Evolutionary conservation across 345 rosid genomes (phyloP), one percentile per base, ranked within the genome.

Genomic region (Fremontodendron californicum): DNA sequence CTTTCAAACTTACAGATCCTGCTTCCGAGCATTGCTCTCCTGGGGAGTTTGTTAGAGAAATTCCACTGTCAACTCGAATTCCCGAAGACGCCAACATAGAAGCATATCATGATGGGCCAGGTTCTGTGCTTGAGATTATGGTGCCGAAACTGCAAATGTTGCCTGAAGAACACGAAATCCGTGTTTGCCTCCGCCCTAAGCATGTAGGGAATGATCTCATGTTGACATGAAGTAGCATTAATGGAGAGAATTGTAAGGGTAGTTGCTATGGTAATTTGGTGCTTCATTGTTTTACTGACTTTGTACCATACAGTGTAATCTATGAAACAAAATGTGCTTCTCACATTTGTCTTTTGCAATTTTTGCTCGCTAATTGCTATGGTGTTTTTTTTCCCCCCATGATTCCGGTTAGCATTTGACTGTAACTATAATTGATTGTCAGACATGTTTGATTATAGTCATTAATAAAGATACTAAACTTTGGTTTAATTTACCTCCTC

Each of bases 11-110:
- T 67, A 87, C 94, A 15, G 99, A 95, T 87, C 91, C 94, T 25
- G 75, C 89, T 19, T 87, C 98, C 0, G 99, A 95, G 90, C 98
- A 93, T 75, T 95, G 99, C 82, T 98, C 96, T 79, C 97, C 98
- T 0, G 99, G 99, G 70, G 99, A 95, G 54, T 95, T 95, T 58
- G 87, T 95, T 68, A 86, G 99, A 86, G 98, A 90, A 71, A 90
- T 95, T 69, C 90, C 93, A 6, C 85, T 95, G 9, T 90, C 93
- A 13, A 93, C 90, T 58, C 88, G 97, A 58, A 93, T 95, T 39
- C 96, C 98, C 0, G 99, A 93, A 86, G 99, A 95, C 78, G 99
- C 97, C n/a, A 88, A 91, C 74, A 90, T 93, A 18, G 97, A 93
- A 84, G 99, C 99, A 23, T 95, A 92, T 80, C 87, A 88, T 1